Evolutionary conservation across 768 basidiomycete genomes (phyloP), one percentile per base, ranked within the genome.

Genomic region (Naganishia randhawae): DNA sequence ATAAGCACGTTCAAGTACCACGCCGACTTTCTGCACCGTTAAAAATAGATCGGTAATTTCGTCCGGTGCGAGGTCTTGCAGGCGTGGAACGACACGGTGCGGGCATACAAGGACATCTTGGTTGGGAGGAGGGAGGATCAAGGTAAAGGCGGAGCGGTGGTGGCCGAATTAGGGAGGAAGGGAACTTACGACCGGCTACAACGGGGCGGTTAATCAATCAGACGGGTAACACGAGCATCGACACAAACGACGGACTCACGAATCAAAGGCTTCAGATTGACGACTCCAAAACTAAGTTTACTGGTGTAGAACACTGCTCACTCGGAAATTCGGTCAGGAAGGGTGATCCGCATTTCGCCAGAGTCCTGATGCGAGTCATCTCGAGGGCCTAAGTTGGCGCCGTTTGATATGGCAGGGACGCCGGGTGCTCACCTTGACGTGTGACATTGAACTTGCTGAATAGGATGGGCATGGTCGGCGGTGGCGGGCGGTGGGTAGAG

Each of bases 201-300:
- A 19, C 17, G 33, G 57, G 25, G 22, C 13, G 32, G 11, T 10
- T 13, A 17, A 35, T 4, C n/a, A 37, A 16, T 52, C 17, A n/a
- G 41, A 13, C n/a, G n/a, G n/a, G n/a, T n/a, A n/a, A n/a, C n/a
- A n/a, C n/a, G n/a, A n/a, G n/a, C n/a, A n/a, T n/a, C n/a, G n/a
- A n/a, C n/a, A n/a, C n/a, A n/a, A n/a, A n/a, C n/a, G n/a, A n/a
- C 48, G 13, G 45, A 85, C 91, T 81, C 80, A 98, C 95, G 93
- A 10, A 94, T 86, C 72, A 96, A 87, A 0, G 94, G 95, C 74
- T 92, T 96, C 69, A 96, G 85, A 77, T 98, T 98, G 52, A 97
- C 94, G 70, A 96, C 88, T 1, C 90, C 95, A 78, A 89, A 83
- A 7, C 39, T 54, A 7, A 16, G 8, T 14, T 22, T 16, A 1